These are phyloP conservation scores for Amanita rubescens DNA, from an alignment of 768 basidiomycete species.

Conservation along the genomic window DNA sequence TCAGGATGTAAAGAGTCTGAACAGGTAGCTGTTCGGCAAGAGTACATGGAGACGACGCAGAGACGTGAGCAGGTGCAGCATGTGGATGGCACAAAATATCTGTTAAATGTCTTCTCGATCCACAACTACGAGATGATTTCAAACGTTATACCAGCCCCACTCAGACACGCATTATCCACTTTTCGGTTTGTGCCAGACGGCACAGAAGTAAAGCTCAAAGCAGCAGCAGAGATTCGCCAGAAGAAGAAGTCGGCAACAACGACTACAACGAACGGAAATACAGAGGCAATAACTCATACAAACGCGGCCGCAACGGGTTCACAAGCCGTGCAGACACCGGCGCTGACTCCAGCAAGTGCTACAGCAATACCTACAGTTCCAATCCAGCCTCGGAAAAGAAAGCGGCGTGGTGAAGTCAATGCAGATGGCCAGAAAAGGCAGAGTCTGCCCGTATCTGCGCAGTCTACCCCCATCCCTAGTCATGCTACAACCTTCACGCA, in stretches of 20 bases:
- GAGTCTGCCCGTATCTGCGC: neutral
- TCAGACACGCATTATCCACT: neutral
- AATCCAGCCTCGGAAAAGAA: slow-evolving; percentile 1
- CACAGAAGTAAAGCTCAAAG: neutral
- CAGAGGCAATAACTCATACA: neutral
- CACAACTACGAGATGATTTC: neutral
- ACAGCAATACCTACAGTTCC: neutral
- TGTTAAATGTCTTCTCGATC: neutral
- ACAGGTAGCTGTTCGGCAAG: slow-evolving; percentile 11
- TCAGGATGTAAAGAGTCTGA: slow-evolving; percentile 12
- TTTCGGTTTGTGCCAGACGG: neutral
- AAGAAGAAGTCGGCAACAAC: neutral
- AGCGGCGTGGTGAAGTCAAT: neutral
- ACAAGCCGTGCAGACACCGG: neutral
- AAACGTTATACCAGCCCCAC: neutral
- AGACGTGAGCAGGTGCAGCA: neutral
- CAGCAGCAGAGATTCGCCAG: neutral
- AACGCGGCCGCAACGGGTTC: neutral
- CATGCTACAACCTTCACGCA: neutral
- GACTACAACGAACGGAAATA: neutral
- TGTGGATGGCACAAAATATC: neutral
- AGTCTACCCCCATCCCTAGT: neutral
- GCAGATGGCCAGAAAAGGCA: neutral
- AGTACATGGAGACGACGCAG: slow-evolving; percentile 3
- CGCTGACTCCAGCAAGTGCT: neutral